phyloP scores from a whole-genome alignment of 805 yeast species.

The Pichia eremophila region DNA sequence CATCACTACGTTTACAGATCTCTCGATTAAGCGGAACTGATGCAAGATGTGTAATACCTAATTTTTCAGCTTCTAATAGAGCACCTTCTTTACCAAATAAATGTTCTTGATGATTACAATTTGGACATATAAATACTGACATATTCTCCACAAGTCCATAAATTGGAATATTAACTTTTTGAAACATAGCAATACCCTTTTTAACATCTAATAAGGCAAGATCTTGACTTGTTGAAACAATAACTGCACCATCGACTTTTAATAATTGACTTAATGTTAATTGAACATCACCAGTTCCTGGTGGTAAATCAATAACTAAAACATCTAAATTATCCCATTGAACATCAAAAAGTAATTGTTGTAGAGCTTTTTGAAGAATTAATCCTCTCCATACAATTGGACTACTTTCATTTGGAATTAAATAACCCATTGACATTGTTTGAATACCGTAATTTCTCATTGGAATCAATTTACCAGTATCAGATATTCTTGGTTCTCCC shows the following conservation, averaged over 20 bases:
- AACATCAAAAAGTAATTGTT: slow-evolving; percentile 76
- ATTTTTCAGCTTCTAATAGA: slow-evolving; percentile 35
- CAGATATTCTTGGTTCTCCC: slow-evolving; percentile 58
- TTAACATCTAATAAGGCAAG: slow-evolving; percentile 73
- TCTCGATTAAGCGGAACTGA: slow-evolving; percentile 56
- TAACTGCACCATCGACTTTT: slow-evolving; percentile 68
- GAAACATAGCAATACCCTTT: slow-evolving; percentile 72
- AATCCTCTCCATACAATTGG: slow-evolving; percentile 82
- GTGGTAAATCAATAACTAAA: slow-evolving; percentile 77
- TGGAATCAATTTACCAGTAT: slow-evolving; percentile 51
- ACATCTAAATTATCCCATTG: slow-evolving; percentile 62
- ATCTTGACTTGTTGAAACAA: slow-evolving; percentile 83
- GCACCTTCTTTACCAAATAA: slow-evolving; percentile 66
- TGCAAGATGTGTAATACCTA: slow-evolving; percentile 46
- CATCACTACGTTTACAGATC: slow-evolving; percentile 53
- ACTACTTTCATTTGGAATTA: slow-evolving; percentile 53
- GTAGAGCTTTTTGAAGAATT: slow-evolving; percentile 79
- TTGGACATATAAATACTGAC: slow-evolving; percentile 70
- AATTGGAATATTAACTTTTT: slow-evolving; percentile 60
- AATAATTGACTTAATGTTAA: slow-evolving; percentile 72
- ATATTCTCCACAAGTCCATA: slow-evolving; percentile 75
- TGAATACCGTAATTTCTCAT: slow-evolving; percentile 65
- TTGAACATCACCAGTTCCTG: slow-evolving; percentile 87
- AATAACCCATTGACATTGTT: slow-evolving; percentile 85
- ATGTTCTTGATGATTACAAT: slow-evolving; percentile 64